Evolutionary conservation across 441 rosid genomes (phyloP).

Genomic region (Gossypium gossypioides): DNA sequence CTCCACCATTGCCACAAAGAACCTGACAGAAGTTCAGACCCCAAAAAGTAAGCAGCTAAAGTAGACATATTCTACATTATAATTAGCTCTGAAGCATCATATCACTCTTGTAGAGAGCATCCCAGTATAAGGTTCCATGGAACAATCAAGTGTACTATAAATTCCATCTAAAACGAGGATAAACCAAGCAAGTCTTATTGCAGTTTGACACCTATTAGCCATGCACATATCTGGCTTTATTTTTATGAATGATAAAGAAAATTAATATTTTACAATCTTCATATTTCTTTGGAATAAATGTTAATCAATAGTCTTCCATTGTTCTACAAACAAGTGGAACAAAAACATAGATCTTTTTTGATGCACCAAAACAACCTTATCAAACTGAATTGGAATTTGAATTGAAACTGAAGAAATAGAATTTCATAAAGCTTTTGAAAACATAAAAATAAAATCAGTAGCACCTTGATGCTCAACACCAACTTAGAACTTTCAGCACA

Average conservation of each 20-base stretch:
- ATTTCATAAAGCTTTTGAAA: not conserved
- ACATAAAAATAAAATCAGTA: not conserved
- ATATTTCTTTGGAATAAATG: not conserved
- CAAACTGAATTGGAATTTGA: too few relatives aligned
- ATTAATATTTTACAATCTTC: not conserved
- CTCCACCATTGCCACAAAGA: slow-evolving; percentile 74
- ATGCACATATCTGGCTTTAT: not conserved
- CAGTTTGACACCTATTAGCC: not conserved
- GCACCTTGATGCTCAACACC: not conserved
- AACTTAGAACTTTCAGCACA: not conserved
- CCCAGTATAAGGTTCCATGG: not conserved
- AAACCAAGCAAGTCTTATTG: not conserved
- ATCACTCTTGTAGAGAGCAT: not conserved
- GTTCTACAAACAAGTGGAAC: not conserved
- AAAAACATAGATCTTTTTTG: not conserved
- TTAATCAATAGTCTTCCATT: not conserved
- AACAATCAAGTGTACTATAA: not conserved
- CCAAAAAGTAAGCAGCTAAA: slow-evolving; percentile 14
- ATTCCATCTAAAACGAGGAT: not conserved
- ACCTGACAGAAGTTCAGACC: slow-evolving; percentile 40
- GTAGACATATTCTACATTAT: not conserved
- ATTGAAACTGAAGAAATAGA: not conserved
- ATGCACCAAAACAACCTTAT: too few relatives aligned
- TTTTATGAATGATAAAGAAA: not conserved
- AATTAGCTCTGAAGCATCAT: not conserved